Conservation (phyloP, 2,329 filamentous ascomycete genomes). For the Nothomitra cinnamomea region DNA sequence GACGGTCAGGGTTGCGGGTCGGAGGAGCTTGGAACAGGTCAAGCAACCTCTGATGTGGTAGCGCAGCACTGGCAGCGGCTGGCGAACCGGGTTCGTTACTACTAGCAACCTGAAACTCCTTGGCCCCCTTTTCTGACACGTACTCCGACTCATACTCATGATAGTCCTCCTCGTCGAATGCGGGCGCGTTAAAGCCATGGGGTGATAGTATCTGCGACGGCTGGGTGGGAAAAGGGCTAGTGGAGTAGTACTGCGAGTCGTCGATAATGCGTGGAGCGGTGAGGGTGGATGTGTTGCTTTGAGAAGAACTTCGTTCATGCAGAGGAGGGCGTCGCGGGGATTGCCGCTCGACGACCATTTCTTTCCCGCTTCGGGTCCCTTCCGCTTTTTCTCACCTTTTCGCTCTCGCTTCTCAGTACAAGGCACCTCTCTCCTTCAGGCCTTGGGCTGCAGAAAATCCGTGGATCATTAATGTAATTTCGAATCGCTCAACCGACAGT, state of each 20-base stretch:
- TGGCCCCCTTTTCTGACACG: not conserved
- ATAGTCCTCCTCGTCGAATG: not conserved
- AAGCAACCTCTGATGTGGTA: not conserved
- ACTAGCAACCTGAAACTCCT: not conserved
- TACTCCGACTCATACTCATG: not conserved
- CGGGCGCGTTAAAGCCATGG: not conserved
- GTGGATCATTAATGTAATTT: not conserved
- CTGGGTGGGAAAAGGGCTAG: slow-evolving; percentile 23
- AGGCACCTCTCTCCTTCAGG: too few relatives aligned
- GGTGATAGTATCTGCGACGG: slow-evolving; percentile 23
- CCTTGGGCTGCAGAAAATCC: not conserved
- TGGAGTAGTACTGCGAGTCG: slow-evolving; percentile 20
- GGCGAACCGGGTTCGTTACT: too few relatives aligned
- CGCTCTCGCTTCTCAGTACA: too few relatives aligned
- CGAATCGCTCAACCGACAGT: not conserved
- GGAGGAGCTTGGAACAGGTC: not conserved
- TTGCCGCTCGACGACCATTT: too few relatives aligned
- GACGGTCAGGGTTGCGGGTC: not conserved
- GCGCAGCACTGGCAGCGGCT: too few relatives aligned
- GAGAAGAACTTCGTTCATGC: too few relatives aligned
- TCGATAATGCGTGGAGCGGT: slow-evolving; percentile 16
- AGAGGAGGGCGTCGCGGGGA: too few relatives aligned
- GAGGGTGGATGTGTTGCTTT: too few relatives aligned
- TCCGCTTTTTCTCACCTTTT: too few relatives aligned
- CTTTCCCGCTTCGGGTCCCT: too few relatives aligned